Evolutionary conservation across 768 basidiomycete species (phyloP).

Genomic region (Tremella mesenterica): DNA sequence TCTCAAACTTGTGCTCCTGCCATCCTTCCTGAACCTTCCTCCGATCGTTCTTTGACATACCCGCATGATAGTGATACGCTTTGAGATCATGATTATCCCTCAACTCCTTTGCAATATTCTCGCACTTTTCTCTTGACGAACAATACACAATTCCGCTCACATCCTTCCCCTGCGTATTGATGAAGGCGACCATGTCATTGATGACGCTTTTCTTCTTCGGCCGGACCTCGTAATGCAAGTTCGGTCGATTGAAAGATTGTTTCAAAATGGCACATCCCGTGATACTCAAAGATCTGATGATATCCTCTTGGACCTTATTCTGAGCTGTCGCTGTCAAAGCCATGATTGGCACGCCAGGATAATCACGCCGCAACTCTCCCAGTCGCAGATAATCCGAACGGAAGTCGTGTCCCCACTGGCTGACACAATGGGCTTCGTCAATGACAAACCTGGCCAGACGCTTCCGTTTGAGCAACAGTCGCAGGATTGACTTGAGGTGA

Average conservation of each 20-base stretch:
- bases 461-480: slow-evolving; percentile 52
- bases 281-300: slow-evolving; percentile 62
- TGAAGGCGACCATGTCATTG: slow-evolving; percentile 59
- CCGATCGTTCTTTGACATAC: slow-evolving; percentile 58
- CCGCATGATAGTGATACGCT: slow-evolving; percentile 80
- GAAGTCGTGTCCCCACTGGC: slow-evolving; percentile 75
- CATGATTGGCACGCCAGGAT: slow-evolving; percentile 79
- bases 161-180: slow-evolving; percentile 52
- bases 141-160: slow-evolving; percentile 77
- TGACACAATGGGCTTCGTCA: slow-evolving; percentile 94
- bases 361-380: slow-evolving; percentile 60
- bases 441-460: slow-evolving; percentile 80
- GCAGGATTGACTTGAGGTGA: slow-evolving; percentile 53
- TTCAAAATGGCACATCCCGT: slow-evolving; percentile 54
- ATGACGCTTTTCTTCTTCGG: slow-evolving; percentile 51
- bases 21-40: slow-evolving; percentile 59
- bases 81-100: slow-evolving; percentile 53
- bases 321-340: slow-evolving; percentile 95
- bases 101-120: slow-evolving; percentile 66
- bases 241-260: slow-evolving; percentile 90
- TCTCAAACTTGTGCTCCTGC: slow-evolving; percentile 60
- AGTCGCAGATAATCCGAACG: slow-evolving; percentile 47
- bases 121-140: slow-evolving; percentile 61
- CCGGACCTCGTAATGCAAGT: slow-evolving; percentile 66
- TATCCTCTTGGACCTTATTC: slow-evolving; percentile 64